Conservation (phyloP, 768 basidiomycete species). For the Lactarius sp. region DNA sequence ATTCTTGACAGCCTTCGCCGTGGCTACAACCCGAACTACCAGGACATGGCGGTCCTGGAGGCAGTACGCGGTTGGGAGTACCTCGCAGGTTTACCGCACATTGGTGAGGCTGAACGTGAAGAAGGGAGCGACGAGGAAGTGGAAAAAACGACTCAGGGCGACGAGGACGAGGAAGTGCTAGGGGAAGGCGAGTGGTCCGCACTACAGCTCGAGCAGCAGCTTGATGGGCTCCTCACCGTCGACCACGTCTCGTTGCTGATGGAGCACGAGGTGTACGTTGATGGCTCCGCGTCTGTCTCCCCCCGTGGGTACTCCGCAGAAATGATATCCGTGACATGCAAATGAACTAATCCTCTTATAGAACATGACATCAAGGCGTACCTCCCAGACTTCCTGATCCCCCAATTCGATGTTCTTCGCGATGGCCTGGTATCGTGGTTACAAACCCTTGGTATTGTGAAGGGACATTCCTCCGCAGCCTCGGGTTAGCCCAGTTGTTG, state of each 20-base stretch:
- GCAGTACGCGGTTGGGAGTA: slow-evolving; percentile 93
- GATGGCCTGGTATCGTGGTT: slow-evolving; percentile 59
- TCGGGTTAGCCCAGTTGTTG: slow-evolving; percentile 34
- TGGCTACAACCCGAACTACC: slow-evolving; percentile 97
- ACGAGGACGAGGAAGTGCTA: slow-evolving; percentile 32
- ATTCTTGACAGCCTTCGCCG: slow-evolving; percentile 76
- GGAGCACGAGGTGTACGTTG: slow-evolving; percentile 68
- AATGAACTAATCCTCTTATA: slow-evolving; percentile 33
- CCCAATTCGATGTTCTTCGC: slow-evolving; percentile 65
- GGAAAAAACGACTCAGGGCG: slow-evolving; percentile 18
- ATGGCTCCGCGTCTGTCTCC: slow-evolving; percentile 33
- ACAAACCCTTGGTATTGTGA: slow-evolving; percentile 55
- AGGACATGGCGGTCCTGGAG: slow-evolving; percentile 98
- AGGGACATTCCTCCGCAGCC: slow-evolving; percentile 35
- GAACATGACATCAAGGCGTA: slow-evolving; percentile 80
- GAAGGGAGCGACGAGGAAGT: slow-evolving; percentile 35
- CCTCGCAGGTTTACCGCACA: slow-evolving; percentile 62
- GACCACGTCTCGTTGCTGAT: slow-evolving; percentile 75
- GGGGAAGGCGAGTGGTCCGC: slow-evolving; percentile 61
- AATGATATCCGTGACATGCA: background rate
- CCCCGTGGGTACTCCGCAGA: slow-evolving; percentile 45
- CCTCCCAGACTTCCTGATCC: slow-evolving; percentile 75
- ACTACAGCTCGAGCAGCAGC: slow-evolving; percentile 50
- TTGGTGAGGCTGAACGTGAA: slow-evolving; percentile 59
- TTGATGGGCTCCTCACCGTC: slow-evolving; percentile 51